Percentiles rank a stretch among this genome's conserved stretches.
Evolutionary conservation across 2,329 filamentous ascomycete genomes (phyloP).

Genomic region (Penicillium psychrosexuale): DNA sequence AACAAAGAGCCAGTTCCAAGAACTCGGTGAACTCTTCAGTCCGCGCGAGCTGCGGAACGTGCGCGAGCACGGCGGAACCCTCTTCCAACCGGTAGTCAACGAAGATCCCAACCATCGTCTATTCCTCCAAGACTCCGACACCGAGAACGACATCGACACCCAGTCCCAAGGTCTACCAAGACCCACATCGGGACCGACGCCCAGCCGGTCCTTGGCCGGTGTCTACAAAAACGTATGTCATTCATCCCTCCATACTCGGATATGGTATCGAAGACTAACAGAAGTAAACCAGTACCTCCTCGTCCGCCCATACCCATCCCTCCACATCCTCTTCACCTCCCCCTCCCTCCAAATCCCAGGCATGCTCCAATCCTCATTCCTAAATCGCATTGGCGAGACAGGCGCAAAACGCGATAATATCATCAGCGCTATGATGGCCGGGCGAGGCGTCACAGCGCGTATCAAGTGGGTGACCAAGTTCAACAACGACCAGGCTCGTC

Average conservation of each 20-base stretch:
- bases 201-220: slow-evolving; percentile 33
- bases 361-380: slow-evolving; percentile 59
- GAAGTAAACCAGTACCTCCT: slow-evolving; percentile 37
- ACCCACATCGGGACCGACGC: not conserved
- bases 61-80: slow-evolving; percentile 58
- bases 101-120: slow-evolving; percentile 11
- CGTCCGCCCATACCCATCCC: slow-evolving; percentile 59
- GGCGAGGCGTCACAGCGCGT: slow-evolving; percentile 69
- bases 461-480: slow-evolving; percentile 63
- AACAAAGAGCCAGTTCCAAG: slow-evolving; percentile 60
- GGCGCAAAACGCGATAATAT: slow-evolving; percentile 53
- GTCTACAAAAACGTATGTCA: slow-evolving; percentile 56
- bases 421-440: slow-evolving; percentile 59
- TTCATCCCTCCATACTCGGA: not conserved
- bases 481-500: slow-evolving; percentile 55
- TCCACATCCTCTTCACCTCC: slow-evolving; percentile 67
- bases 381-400: slow-evolving; percentile 46
- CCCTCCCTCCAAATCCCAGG: slow-evolving; percentile 65
- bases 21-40: slow-evolving; percentile 68
- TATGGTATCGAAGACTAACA: not conserved
- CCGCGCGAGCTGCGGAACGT: slow-evolving; percentile 64
- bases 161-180: not conserved
- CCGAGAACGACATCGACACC: slow-evolving; percentile 7
- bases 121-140: slow-evolving; percentile 14
- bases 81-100: slow-evolving; percentile 28